phyloP scores from a whole-genome alignment of 371 early-diverging fungal genomes.

The Rhizopus stolonifer region DNA sequence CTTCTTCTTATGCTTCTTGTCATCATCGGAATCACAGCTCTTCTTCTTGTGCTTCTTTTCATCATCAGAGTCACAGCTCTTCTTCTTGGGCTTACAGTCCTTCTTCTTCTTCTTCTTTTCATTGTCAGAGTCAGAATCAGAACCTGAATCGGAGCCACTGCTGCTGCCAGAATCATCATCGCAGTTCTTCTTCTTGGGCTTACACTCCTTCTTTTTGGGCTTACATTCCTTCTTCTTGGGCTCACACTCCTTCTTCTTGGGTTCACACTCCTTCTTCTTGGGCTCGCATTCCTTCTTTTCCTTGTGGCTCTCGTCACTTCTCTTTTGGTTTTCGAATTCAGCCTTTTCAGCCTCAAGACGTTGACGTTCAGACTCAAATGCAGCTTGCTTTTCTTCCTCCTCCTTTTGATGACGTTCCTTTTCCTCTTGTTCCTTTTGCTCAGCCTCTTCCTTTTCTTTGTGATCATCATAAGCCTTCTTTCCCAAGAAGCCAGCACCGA shows the following conservation, averaged over 20 bases:
- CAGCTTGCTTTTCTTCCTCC: conserved; percentile 22
- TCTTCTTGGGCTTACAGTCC: conserved; percentile 8
- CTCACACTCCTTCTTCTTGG: not conserved
- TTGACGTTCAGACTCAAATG: conserved; percentile 26
- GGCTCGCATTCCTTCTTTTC: not conserved
- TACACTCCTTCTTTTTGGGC: not conserved
- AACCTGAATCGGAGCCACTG: not conserved
- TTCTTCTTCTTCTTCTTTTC: conserved; percentile 6
- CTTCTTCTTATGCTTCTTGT: not conserved
- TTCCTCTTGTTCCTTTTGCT: conserved; percentile 29
- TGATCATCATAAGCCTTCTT: conserved; percentile 50
- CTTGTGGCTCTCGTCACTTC: not conserved
- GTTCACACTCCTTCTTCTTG: conserved; percentile 1
- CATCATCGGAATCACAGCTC: not conserved
- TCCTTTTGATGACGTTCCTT: conserved; percentile 27
- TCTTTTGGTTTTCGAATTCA: conserved; percentile 11
- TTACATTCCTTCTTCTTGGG: not conserved
- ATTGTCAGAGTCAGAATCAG: not conserved
- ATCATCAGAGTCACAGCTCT: conserved; percentile 9
- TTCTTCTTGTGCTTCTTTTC: conserved; percentile 6
- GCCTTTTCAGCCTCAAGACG: conserved; percentile 18
- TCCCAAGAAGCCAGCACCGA: conserved; percentile 54
- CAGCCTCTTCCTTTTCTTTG: conserved; percentile 34
- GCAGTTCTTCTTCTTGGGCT: conserved; percentile 10
- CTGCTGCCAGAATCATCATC: conserved; percentile 7